A percentile compares a stretch with the other conserved stretches of the same genome.
These are phyloP conservation scores for Naganishia vishniacii DNA, from an alignment of 768 basidiomycete genomes.

Conservation along the genomic window DNA sequence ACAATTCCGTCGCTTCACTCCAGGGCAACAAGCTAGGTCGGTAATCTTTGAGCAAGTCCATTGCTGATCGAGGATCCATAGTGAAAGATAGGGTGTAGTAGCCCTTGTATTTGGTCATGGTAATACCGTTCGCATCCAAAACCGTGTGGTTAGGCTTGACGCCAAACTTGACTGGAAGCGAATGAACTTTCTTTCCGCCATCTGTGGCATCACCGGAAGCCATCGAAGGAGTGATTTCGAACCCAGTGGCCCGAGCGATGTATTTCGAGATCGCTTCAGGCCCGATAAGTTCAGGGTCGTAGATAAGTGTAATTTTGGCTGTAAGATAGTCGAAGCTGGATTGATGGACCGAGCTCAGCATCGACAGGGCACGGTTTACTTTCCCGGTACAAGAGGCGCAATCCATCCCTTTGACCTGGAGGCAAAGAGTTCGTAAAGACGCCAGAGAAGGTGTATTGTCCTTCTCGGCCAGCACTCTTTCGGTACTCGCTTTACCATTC, in stretches of 20 bases:
- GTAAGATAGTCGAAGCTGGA: background rate
- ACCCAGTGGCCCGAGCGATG: background rate
- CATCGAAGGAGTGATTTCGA: background rate
- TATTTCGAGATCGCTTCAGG: background rate
- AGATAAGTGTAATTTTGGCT: background rate
- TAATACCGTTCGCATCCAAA: background rate
- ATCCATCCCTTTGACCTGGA: conserved; percentile 5
- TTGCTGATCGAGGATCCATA: background rate
- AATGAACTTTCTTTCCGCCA: background rate
- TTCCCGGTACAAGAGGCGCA: conserved; percentile 4
- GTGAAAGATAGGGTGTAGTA: background rate
- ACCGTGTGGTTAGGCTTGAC: background rate
- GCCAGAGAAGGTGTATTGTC: no score
- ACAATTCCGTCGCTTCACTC: conserved; percentile 1
- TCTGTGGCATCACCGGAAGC: background rate
- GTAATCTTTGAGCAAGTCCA: background rate
- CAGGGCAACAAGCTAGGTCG: background rate
- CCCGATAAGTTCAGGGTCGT: background rate
- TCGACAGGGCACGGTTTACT: background rate
- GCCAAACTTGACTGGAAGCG: background rate
- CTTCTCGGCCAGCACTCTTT: no score
- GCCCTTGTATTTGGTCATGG: background rate
- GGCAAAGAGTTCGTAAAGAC: background rate
- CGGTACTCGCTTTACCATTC: no score
- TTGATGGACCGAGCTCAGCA: background rate